Base-by-base conservation (phyloP, 1,284 basidiomycete genomes). In the Marasmius fiardii region DNA sequence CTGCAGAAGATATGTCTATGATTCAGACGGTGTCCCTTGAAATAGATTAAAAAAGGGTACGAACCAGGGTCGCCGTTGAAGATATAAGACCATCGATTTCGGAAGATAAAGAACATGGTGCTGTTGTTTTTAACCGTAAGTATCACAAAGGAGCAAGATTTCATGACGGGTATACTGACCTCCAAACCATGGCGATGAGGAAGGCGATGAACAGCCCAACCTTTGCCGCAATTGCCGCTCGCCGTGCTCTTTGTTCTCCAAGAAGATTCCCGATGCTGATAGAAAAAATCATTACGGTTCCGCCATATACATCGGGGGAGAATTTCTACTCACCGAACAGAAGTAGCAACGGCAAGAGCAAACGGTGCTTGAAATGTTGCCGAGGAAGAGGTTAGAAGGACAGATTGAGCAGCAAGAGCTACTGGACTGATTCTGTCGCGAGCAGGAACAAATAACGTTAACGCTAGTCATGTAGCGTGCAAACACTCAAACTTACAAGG, bases 311-410 rank as follows among this genome's bases (percentile, higher is more conserved):
- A 33, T 23, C 14, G 11, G 51, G 21, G 23, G n/a, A 52, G 16
- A 16, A 20, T 23, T 20, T 23, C 59, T 52, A 70, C 76, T 24
- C 65, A 88, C 82, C 94, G 83, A 43, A 96, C 93, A 20, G 93
- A 89, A 1, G 88, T 78, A 0, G 94, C 93, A 7, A 95, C 82
- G 53, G 86, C 82, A 18, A 96, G 71, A 0, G 92, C 85, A 58
- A 86, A 93, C 0, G 93, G 93, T 1, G 89, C 89, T 69, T 96
- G 94, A 70, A 86, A 96, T 3, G 89, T 89, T 3, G 87, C 86
- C 2, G 91, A 87, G 24, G 78, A 81, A 52, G 84, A 90, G 7
- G 88, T 82, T 2, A 93, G 74, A 12, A 93, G 71, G 0, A 93
- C 83, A 1, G 86, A 89, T 65, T 93, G 89, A 0, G 84, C 79